Evolutionary conservation across 2,329 filamentous ascomycete species (phyloP).

Genomic region (Fonsecaea pedrosoi): DNA sequence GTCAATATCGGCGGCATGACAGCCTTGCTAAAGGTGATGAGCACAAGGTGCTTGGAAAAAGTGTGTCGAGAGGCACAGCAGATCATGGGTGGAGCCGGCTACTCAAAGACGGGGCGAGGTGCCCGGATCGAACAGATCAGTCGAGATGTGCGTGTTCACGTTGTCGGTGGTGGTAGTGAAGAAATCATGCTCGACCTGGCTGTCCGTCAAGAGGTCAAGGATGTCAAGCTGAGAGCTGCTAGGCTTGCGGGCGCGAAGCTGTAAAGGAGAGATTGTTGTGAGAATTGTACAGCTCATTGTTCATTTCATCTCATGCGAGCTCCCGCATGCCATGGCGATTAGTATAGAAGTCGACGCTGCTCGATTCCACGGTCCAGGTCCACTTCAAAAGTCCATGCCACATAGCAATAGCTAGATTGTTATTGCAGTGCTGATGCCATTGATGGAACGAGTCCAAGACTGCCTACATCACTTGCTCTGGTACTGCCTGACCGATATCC

Average conservation of each 20-base stretch:
- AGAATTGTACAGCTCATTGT: neutral
- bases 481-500: too few species aligned
- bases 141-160: conserved; percentile 67
- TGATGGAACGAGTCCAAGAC: too few species aligned
- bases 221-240: conserved; percentile 53
- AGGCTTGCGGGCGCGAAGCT: conserved; percentile 35
- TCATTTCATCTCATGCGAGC: neutral
- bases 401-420: neutral
- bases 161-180: conserved; percentile 73
- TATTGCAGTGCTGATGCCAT: neutral
- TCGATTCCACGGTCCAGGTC: neutral
- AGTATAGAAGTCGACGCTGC: too few species aligned
- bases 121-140: conserved; percentile 72
- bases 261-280: conserved; percentile 10
- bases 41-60: conserved; percentile 60
- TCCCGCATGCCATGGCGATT: neutral
- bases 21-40: conserved; percentile 72
- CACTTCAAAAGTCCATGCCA: neutral
- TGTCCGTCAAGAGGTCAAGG: conserved; percentile 73
- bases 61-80: conserved; percentile 63
- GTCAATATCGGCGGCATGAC: conserved; percentile 72
- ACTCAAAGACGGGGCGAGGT: conserved; percentile 72
- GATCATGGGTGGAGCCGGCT: conserved; percentile 72
- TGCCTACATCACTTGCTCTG: too few species aligned
- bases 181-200: conserved; percentile 75